phyloP scores from a whole-genome alignment of 208 protist genomes.

The Trypanosomatidae sp. region DNA sequence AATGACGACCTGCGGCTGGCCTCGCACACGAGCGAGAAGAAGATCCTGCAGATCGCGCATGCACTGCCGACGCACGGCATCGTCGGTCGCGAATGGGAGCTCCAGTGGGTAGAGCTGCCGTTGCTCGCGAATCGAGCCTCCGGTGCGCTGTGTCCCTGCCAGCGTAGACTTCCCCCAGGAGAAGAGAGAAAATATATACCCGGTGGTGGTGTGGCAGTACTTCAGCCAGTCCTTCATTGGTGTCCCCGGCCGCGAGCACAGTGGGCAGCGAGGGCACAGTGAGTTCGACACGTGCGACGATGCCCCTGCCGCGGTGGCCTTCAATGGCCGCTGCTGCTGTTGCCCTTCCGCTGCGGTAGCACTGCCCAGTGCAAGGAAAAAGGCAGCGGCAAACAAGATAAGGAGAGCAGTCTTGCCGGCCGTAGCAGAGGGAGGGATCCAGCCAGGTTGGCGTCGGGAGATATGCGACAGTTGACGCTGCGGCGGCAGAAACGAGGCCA shows the following conservation, averaged over 20 bases:
- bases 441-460: background rate
- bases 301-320: background rate
- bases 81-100: constrained; percentile 53
- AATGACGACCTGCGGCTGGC: constrained; percentile 54
- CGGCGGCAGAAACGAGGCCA: background rate
- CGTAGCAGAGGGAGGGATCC: background rate
- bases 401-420: background rate
- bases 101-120: constrained; percentile 34
- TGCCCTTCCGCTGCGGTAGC: background rate
- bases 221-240: constrained; percentile 22
- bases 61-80: constrained; percentile 34
- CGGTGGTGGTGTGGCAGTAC: constrained; percentile 39
- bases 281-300: constrained; percentile 1
- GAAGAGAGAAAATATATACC: constrained; percentile 28
- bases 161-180: constrained; percentile 17
- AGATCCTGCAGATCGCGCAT: constrained; percentile 48
- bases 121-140: constrained; percentile 12
- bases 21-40: constrained; percentile 43
- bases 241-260: constrained; percentile 35
- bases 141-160: constrained; percentile 1
- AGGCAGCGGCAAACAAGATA: background rate
- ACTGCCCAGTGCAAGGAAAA: background rate
- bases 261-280: constrained; percentile 46
- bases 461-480: background rate
- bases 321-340: background rate